Evolutionary conservation across 2,329 filamentous ascomycete genomes (phyloP).

Genomic region (Aspergillus fischeri): DNA sequence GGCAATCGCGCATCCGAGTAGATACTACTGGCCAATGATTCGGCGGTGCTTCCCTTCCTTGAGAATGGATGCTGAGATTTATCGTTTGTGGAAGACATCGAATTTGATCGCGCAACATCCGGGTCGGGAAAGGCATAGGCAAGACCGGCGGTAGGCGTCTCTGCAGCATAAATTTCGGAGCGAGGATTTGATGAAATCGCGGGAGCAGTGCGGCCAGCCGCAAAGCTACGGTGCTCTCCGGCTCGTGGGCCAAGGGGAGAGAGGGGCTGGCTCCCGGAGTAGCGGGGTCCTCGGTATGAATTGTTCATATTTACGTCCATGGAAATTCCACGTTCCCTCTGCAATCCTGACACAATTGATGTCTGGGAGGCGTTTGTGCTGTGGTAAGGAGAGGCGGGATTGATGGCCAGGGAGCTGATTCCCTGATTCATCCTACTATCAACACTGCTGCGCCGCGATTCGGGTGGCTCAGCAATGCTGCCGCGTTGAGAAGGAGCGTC

Average conservation of each 20-base stretch:
- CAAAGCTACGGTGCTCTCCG: slow-evolving; percentile 39
- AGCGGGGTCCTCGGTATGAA: slow-evolving; percentile 38
- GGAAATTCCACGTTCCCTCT: slow-evolving; percentile 41
- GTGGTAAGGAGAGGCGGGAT: slow-evolving; percentile 45
- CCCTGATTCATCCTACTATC: slow-evolving; percentile 49
- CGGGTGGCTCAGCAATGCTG: slow-evolving; percentile 39
- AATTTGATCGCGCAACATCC: slow-evolving; percentile 38
- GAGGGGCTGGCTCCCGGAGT: slow-evolving; percentile 36
- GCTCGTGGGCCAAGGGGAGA: slow-evolving; percentile 39
- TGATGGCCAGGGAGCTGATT: slow-evolving; percentile 45
- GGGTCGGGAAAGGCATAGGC: slow-evolving; percentile 51
- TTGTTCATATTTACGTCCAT: slow-evolving; percentile 34
- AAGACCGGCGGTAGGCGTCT: slow-evolving; percentile 47
- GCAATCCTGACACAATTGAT: slow-evolving; percentile 42
- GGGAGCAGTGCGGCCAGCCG: slow-evolving; percentile 45
- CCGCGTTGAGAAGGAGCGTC: slow-evolving; percentile 46
- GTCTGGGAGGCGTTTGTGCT: slow-evolving; percentile 45
- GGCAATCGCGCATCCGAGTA: slow-evolving; percentile 45
- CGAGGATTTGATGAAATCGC: slow-evolving; percentile 47
- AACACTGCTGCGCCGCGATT: slow-evolving; percentile 47
- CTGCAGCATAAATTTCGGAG: slow-evolving; percentile 48
- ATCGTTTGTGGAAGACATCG: slow-evolving; percentile 32
- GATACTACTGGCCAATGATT: slow-evolving; percentile 45
- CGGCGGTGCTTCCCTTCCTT: slow-evolving; percentile 44
- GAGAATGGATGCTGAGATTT: slow-evolving; percentile 36